phyloP scores from a whole-genome alignment of 2,329 filamentous ascomycete genomes.

The Hypoxylon sp. region DNA sequence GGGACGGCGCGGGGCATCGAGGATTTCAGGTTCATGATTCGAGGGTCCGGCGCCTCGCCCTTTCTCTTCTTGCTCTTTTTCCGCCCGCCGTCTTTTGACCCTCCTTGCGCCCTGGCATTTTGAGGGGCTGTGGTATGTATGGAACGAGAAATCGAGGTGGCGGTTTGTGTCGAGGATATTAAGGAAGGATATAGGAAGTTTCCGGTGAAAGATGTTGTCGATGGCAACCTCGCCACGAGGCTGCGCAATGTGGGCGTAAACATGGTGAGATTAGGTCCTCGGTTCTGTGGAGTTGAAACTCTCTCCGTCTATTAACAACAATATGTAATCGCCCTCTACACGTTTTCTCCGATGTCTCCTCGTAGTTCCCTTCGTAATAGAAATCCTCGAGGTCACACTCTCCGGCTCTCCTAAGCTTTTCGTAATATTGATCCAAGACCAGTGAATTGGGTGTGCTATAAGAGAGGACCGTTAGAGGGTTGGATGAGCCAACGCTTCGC shows the following conservation, averaged over 20 bases:
- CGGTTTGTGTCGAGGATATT: background rate
- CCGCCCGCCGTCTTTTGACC: slow-evolving; percentile 1
- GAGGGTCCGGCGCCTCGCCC: slow-evolving; percentile 51
- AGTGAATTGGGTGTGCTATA: no score
- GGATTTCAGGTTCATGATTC: slow-evolving; percentile 55
- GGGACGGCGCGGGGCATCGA: slow-evolving; percentile 62
- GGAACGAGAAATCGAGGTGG: slow-evolving; percentile 16
- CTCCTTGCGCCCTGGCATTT: slow-evolving; percentile 30
- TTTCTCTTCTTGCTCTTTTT: slow-evolving; percentile 41
- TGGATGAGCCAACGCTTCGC: background rate
- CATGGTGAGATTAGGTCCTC: no score
- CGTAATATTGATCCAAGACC: no score
- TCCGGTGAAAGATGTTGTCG: slow-evolving; percentile 9
- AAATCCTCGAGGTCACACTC: no score
- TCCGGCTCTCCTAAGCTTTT: no score
- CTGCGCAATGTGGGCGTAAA: slow-evolving; percentile 33
- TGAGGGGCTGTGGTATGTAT: slow-evolving; percentile 36
- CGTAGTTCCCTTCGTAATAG: no score
- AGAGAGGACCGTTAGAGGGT: no score
- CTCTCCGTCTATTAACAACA: no score
- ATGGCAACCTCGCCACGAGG: slow-evolving; percentile 41
- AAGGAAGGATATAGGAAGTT: slow-evolving; percentile 7
- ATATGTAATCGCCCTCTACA: no score
- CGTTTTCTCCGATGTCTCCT: no score
- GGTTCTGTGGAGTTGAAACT: no score